A percentile compares a stretch with the other conserved stretches of the same genome.
Conservation (phyloP, 2,329 filamentous ascomycete species). For the Ambrosiella cleistominuta region DNA sequence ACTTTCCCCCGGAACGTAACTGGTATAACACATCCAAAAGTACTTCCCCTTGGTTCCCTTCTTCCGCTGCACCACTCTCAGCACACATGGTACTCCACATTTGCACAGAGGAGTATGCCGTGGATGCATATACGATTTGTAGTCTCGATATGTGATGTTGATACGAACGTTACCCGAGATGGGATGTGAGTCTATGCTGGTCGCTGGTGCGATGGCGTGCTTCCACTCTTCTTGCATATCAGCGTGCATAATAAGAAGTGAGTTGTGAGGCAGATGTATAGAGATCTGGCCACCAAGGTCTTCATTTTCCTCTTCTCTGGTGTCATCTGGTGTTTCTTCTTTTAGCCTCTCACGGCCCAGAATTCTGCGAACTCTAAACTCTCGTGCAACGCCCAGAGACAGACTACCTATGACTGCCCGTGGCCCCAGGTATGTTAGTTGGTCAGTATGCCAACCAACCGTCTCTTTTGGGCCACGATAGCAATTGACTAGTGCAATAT, state of each 20-base stretch:
- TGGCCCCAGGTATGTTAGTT: constrained; percentile 83
- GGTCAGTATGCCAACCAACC: constrained; percentile 85
- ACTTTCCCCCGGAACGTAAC: constrained; percentile 49
- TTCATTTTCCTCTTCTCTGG: constrained; percentile 22
- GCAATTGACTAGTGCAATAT: constrained; percentile 88
- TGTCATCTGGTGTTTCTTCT: background rate
- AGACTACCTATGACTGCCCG: constrained; percentile 76
- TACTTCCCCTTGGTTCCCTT: constrained; percentile 62
- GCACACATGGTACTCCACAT: constrained; percentile 49
- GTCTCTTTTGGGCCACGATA: constrained; percentile 67
- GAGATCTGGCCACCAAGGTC: constrained; percentile 72
- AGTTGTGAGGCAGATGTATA: constrained; percentile 89
- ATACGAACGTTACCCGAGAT: constrained; percentile 64
- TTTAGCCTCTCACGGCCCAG: constrained; percentile 37
- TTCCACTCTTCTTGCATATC: constrained; percentile 98
- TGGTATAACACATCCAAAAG: constrained; percentile 85
- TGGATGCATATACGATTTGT: constrained; percentile 61
- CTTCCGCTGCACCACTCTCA: constrained; percentile 67
- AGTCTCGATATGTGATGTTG: constrained; percentile 87
- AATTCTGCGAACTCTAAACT: constrained; percentile 73
- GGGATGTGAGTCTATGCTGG: constrained; percentile 68
- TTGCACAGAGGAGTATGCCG: constrained; percentile 58
- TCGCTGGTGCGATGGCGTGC: constrained; percentile 61
- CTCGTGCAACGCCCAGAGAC: constrained; percentile 77
- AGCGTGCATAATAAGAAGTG: constrained; percentile 84